Evolutionary conservation across 805 yeast species (phyloP), one percentile per base, ranked within the genome.

Genomic region (Metschnikowia anglica): DNA sequence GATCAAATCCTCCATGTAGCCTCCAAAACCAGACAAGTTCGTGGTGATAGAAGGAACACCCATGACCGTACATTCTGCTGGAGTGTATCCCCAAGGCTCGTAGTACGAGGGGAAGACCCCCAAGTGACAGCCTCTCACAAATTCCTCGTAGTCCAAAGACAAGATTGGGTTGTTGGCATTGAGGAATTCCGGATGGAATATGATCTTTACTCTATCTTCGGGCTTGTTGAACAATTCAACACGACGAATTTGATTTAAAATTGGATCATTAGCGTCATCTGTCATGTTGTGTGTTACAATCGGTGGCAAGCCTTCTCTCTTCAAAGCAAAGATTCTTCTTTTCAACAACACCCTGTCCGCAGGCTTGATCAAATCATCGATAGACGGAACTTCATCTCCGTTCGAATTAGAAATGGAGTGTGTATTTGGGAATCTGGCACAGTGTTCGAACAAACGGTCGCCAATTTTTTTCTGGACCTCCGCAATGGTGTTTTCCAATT

Each of bases 71-170:
- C 99, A 93, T 65, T 91, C 99, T 7, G 98, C 98, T 3, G 99
- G 99, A 2, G 99, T 91, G 66, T 91, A 91, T 29, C 99, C 99
- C 99, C 99, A 91, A 3, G 99, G 99, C 69, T 91, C 99, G 62
- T 91, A 91, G 69, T 91, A 91, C 0, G 97, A 88, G 37, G 99
- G 99, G 83, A 91, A 91, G 39, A 91, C 96, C 63, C 99, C 99
- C 65, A 93, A 72, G 66, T 91, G 98, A 63, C 97, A 90, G 48
- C 99, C 99, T 54, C 99, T 79, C 35, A 91, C 99, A 65, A 91
- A 91, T 64, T 91, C 99, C 63, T 91, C 99, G 64, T 91, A 91
- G 65, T 91, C 99, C 44, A 91, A 71, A 15, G 96, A 85, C 60
- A 91, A 74, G 45, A 91, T 85, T 39, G 99, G 98, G 68, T 91